A percentile compares a stretch with the other conserved stretches of the same genome.
Conservation (phyloP, 2,329 filamentous ascomycete species). For the Penicillium sp. region DNA sequence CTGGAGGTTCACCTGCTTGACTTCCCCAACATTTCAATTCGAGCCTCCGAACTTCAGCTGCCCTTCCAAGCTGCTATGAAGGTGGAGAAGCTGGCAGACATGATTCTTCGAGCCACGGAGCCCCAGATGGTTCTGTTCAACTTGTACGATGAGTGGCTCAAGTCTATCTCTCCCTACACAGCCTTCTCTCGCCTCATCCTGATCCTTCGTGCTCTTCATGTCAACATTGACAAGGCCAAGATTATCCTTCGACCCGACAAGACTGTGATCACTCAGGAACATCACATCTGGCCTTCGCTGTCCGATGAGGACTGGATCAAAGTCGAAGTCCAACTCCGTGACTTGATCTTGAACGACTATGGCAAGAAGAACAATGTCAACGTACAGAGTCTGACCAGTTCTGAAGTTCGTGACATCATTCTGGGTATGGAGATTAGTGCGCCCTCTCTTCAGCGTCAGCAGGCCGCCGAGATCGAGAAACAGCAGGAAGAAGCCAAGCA, state of each 20-base stretch:
- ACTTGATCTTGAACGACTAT: constrained; percentile 96
- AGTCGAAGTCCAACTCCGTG: constrained; percentile 92
- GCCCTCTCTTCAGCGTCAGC: constrained; percentile 94
- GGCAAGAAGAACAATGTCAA: constrained; percentile 99
- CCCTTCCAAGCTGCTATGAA: constrained; percentile 99
- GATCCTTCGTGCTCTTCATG: constrained; percentile 88
- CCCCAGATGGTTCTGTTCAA: constrained; percentile 99
- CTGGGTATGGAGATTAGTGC: constrained; percentile 99
- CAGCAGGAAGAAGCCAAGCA: constrained; percentile 96
- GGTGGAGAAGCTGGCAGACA: constrained; percentile 97
- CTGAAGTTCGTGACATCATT: constrained; percentile 96
- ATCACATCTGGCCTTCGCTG: constrained; percentile 96
- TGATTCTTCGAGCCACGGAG: constrained; percentile 95
- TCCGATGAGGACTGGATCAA: constrained; percentile 98
- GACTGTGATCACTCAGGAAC: constrained; percentile 95
- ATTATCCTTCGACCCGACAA: constrained; percentile 91
- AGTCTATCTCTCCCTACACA: constrained; percentile 97
- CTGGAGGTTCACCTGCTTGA: constrained; percentile 95
- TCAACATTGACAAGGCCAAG: constrained; percentile 98
- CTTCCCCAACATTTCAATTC: constrained; percentile 98
- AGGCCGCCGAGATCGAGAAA: constrained; percentile 97
- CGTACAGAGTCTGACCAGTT: constrained; percentile 89
- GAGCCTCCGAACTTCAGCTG: constrained; percentile 90
- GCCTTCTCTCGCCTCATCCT: constrained; percentile 93
- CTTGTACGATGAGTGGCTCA: constrained; percentile 96